These are phyloP conservation scores for Talaromyces sp. DNA, from an alignment of 2,329 filamentous ascomycete species.

Conservation along the genomic window DNA sequence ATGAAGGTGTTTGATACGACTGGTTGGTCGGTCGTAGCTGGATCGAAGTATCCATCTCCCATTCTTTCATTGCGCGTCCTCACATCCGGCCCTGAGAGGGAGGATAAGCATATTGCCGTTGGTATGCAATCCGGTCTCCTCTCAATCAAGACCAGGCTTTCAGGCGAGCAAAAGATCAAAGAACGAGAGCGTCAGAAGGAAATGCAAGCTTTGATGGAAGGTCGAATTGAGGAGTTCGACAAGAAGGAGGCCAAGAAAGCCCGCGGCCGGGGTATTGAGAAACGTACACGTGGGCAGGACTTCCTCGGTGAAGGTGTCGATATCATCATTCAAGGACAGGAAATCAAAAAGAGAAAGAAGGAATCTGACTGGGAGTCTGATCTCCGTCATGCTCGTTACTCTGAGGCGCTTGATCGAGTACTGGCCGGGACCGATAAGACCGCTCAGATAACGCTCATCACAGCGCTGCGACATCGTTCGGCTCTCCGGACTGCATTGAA, in stretches of 20 bases:
- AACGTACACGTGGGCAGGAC: constrained; percentile 66
- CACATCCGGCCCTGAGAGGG: constrained; percentile 60
- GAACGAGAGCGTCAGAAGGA: constrained; percentile 76
- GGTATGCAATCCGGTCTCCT: constrained; percentile 94
- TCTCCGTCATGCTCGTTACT: constrained; percentile 74
- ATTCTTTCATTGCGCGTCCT: constrained; percentile 82
- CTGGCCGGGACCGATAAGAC: constrained; percentile 60
- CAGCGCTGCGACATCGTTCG: constrained; percentile 80
- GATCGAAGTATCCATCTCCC: constrained; percentile 87
- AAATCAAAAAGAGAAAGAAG: constrained; percentile 60
- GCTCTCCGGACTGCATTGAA: constrained; percentile 77
- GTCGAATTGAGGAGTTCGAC: constrained; percentile 75
- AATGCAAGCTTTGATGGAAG: constrained; percentile 77
- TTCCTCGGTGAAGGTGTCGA: constrained; percentile 80
- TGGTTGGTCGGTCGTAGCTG: constrained; percentile 94
- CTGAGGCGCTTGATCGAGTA: constrained; percentile 73
- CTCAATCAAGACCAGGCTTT: constrained; percentile 82
- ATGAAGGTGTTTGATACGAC: constrained; percentile 95
- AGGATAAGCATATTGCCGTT: constrained; percentile 90
- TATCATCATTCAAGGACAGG: constrained; percentile 73
- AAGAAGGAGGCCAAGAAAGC: constrained; percentile 68
- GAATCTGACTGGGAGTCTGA: constrained; percentile 76
- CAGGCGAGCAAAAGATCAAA: constrained; percentile 72
- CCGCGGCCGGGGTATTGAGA: constrained; percentile 58
- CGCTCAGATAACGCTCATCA: constrained; percentile 71